phyloP scores from a whole-genome alignment of 805 yeast species.

The Candida tallmaniae region DNA sequence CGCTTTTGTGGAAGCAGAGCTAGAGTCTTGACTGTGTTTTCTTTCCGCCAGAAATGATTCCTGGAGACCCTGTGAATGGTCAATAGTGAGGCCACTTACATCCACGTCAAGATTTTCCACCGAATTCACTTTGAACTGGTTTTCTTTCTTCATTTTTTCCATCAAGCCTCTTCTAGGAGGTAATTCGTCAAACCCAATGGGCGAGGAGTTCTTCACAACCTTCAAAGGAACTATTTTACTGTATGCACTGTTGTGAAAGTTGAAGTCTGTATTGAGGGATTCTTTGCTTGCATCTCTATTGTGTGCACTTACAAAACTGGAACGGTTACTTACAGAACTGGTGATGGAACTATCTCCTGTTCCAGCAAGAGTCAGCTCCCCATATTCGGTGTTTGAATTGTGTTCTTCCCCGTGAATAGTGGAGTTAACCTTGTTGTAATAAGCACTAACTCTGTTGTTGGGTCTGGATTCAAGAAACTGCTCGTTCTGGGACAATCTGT shows the following conservation, averaged over 20 bases:
- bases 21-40: not conserved
- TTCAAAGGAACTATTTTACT: slow-evolving; percentile 17
- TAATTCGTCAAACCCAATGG: slow-evolving; percentile 12
- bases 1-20: not conserved
- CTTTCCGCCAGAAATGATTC: not conserved
- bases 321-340: slow-evolving; percentile 22
- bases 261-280: slow-evolving; percentile 2
- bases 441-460: slow-evolving; percentile 21
- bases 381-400: slow-evolving; percentile 5
- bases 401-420: slow-evolving; percentile 11
- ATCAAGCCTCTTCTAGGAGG: slow-evolving; percentile 27
- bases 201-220: slow-evolving; percentile 11
- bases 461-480: not conserved
- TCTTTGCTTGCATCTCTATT: slow-evolving; percentile 1
- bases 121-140: slow-evolving; percentile 3
- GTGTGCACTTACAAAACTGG: slow-evolving; percentile 18
- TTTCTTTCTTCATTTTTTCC: slow-evolving; percentile 8
- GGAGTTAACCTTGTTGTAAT: slow-evolving; percentile 30
- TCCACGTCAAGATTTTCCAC: not conserved
- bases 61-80: not conserved
- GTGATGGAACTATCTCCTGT: slow-evolving; percentile 15
- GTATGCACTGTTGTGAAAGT: slow-evolving; percentile 6
- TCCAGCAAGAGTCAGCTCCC: no score
- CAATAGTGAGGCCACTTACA: slow-evolving; percentile 3
- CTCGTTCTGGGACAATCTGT: slow-evolving; percentile 10